A percentile compares a stretch with the other conserved stretches of the same genome.
phyloP scores from a whole-genome alignment of 495 filamentous ascomycete genomes.

The Haplographium delicatum region DNA sequence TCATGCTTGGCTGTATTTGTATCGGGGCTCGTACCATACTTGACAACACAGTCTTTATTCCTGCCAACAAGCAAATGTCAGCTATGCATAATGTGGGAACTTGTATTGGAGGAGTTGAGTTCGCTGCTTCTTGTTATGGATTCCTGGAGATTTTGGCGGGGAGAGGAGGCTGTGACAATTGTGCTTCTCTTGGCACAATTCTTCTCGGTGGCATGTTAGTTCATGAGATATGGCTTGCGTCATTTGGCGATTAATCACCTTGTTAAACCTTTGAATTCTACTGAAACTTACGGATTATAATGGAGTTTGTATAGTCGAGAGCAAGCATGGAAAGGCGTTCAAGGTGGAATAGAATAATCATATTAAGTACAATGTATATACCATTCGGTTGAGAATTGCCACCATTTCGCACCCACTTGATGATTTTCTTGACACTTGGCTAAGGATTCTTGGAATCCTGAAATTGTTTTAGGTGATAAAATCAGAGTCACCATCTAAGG shows the following conservation, averaged over 20 bases:
- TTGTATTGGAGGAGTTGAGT: constrained; percentile 5
- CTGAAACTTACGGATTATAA: no score
- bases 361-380: no score
- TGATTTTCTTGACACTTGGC: no score
- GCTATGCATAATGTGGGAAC: neutral
- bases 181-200: constrained; percentile 9
- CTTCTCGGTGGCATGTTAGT: constrained; percentile 11
- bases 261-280: no score
- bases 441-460: no score
- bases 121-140: constrained; percentile 4
- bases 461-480: no score
- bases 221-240: constrained; percentile 15
- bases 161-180: neutral
- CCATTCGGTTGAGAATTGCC: no score
- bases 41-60: neutral
- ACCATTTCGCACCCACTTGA: no score
- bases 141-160: constrained; percentile 6
- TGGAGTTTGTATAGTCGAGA: no score
- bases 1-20: constrained; percentile 7
- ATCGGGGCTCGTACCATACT: constrained; percentile 11
- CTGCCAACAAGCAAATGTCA: neutral
- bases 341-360: no score
- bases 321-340: no score
- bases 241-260: constrained; percentile 5
- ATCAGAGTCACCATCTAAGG: no score